Base-by-base conservation (phyloP, 345 rosid species). In the Syzygium oleosum region DNA sequence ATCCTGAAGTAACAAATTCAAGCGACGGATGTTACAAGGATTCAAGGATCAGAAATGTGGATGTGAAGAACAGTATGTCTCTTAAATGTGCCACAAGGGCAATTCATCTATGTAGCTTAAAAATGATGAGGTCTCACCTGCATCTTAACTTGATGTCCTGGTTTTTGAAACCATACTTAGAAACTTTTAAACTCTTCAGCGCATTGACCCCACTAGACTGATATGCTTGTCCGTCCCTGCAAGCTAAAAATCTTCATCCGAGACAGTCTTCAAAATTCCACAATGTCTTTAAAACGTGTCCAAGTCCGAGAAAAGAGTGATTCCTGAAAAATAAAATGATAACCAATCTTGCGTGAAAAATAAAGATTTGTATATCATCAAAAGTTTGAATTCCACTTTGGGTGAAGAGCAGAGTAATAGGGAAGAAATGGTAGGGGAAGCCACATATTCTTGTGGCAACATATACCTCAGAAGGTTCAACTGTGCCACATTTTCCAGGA, bases 41-140 rank as follows among this genome's bases (percentile, higher is more conserved):
- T 86, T 83, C 91, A 85, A 94, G 86, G 92, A 52, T 85, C 15
- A 49, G 22, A 85, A 84, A 93, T 87, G 68, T 90, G 54, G 93
- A 93, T 87, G 93, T 88, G 83, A 65, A 84, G 27, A 83, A 84
- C 23, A 63, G 41, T 86, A 25, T 10, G 15, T 56, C 90, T 61
- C 89, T 88, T 86, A 92, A 91, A 90, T 85, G 86, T 91, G 92
- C 38, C 52, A 94, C 90, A 91, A 90, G 84, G 65, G 84, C 85
- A 87, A 79, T 92, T 88, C 93, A 90, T 91, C 80, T 90, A 68
- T 93, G 92, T 89, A 87, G 91, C 88, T 87, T 92, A 58, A 93
- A 89, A 87, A 89, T 38, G 85, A 91, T 84, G 83, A 93, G 97
- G 98, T 95, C 87, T 84, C 83, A 88, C 85, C 83, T 87, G 3